Evolutionary conservation across 768 basidiomycete species (phyloP), one percentile per base, ranked within the genome.

Genomic region (Cystofilobasidium macerans): DNA sequence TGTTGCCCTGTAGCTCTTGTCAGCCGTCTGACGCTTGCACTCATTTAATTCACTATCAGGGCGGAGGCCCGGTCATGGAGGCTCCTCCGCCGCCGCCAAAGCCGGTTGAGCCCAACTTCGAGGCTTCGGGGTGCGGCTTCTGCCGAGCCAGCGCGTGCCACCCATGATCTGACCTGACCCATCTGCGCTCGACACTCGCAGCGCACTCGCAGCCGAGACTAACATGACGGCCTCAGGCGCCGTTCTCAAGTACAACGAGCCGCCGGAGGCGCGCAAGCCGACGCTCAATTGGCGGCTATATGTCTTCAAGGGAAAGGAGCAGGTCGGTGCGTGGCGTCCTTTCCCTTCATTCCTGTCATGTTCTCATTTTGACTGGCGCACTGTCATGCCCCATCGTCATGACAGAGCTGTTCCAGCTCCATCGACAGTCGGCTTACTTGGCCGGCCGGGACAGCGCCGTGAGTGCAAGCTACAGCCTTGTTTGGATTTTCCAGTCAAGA

Each of bases 171-270:
- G 11, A 5, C 43, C 26, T 45, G 16, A 9, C n/a, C 7, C 43
- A 3, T 5, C 2, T 36, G 16, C 16, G 20, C 14, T 3, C 32
- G 36, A 56, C 54, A 26, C 33, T 26, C 30, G 14, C 65, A 60
- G 58, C 16, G 80, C 94, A 9, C 82, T 99, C 42, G 95, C 94
- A 0, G 94, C 94, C 5, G 95, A 89, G 73, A 98, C 95, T 2
- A 98, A 99, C 73, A 91, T 89, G 62, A 38, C 68, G 1, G 67
- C 74, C 20, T 72, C 76, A 60, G 79, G 79, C 12, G 78, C 79
- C 6, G 83, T 95, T 51, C 79, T 99, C 69, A 99, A 98, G 76
- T 99, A 99, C 75, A 93, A 98, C 69, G 95, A 99, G 76, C 95
- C 95, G 20, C 92, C 95, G 8, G 95, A 99, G 80, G 95, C 94